A percentile compares a stretch with the other conserved stretches of the same genome.
Conservation (phyloP, 139 green algal species). For the Zygnema circumcarinatum region DNA sequence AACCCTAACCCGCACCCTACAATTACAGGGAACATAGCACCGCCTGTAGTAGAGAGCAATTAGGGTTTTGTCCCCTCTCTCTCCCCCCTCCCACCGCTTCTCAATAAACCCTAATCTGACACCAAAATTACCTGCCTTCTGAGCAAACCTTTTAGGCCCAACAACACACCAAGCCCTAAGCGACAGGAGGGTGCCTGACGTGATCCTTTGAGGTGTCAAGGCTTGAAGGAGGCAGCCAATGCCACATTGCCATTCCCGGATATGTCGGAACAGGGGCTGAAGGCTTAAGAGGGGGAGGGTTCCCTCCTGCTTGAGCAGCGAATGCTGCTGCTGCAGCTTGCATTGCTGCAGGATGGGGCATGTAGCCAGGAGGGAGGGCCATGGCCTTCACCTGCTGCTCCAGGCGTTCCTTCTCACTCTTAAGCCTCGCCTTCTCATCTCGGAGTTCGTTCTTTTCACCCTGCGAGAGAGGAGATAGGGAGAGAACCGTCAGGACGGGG, state of each 20-base stretch:
- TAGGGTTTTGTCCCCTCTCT: too few relatives aligned
- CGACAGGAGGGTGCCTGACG: conserved; percentile 67
- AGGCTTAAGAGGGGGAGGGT: conserved; percentile 15
- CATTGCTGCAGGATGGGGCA: conserved; percentile 43
- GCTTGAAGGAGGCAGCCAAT: conserved; percentile 68
- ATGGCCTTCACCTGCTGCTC: conserved; percentile 55
- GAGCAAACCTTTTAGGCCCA: too few relatives aligned
- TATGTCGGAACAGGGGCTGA: background rate
- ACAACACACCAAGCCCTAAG: too few relatives aligned
- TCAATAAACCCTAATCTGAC: too few relatives aligned
- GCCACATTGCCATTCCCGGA: conserved; percentile 54
- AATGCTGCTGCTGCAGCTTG: conserved; percentile 54
- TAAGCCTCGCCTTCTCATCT: conserved; percentile 56
- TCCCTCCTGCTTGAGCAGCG: conserved; percentile 13
- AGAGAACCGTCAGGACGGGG: too few relatives aligned
- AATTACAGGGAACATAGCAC: too few relatives aligned
- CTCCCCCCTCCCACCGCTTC: too few relatives aligned
- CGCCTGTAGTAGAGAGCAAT: too few relatives aligned
- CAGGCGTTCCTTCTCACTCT: conserved; percentile 58
- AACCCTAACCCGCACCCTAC: too few relatives aligned
- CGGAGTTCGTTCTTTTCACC: conserved; percentile 57
- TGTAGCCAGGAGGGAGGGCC: conserved; percentile 20
- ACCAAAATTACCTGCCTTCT: too few relatives aligned
- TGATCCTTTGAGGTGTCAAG: conserved; percentile 73
- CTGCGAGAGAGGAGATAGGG: background rate